phyloP scores from a whole-genome alignment of 345 rosid genomes.

The Populus nigra region DNA sequence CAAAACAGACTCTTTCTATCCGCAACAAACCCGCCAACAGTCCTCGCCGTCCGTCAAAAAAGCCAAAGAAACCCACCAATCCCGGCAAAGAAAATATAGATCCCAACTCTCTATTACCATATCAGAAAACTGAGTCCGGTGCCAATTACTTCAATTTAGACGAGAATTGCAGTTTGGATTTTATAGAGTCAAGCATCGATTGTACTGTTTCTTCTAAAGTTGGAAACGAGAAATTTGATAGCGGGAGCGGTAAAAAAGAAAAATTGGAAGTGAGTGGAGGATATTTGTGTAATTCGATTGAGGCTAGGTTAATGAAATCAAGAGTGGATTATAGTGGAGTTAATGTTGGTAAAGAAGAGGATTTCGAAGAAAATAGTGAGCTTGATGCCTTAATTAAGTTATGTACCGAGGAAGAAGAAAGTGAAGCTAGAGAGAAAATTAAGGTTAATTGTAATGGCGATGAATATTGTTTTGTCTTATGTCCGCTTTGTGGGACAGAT shows the following conservation, averaged over 20 bases:
- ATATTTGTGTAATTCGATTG: conserved; percentile 55
- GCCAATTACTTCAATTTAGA: conserved; percentile 3
- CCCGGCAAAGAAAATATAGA: conserved; percentile 52
- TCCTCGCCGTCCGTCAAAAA: conserved; percentile 39
- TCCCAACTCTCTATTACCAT: not conserved
- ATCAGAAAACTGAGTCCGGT: not conserved
- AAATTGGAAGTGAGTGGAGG: conserved; percentile 32
- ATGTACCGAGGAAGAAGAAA: conserved; percentile 37
- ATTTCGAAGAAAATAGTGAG: conserved; percentile 41
- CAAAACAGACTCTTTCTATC: not conserved
- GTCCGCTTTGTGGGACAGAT: conserved; percentile 73
- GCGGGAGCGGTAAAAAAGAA: not conserved
- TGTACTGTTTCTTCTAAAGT: conserved; percentile 18
- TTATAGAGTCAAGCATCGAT: conserved; percentile 61
- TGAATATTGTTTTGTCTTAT: conserved; percentile 37
- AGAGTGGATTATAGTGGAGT: conserved; percentile 15
- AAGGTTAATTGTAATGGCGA: conserved; percentile 1
- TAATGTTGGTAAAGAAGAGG: conserved; percentile 23
- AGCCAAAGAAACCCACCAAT: conserved; percentile 23
- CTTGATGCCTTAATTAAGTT: conserved; percentile 59
- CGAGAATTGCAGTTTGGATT: conserved; percentile 55
- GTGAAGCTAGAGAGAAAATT: conserved; percentile 9
- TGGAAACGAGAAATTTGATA: not conserved
- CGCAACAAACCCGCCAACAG: conserved; percentile 24
- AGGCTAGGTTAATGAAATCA: conserved; percentile 49